These are phyloP conservation scores for Trichoderma aggressivum DNA, from an alignment of 2,329 filamentous ascomycete species.

Conservation along the genomic window DNA sequence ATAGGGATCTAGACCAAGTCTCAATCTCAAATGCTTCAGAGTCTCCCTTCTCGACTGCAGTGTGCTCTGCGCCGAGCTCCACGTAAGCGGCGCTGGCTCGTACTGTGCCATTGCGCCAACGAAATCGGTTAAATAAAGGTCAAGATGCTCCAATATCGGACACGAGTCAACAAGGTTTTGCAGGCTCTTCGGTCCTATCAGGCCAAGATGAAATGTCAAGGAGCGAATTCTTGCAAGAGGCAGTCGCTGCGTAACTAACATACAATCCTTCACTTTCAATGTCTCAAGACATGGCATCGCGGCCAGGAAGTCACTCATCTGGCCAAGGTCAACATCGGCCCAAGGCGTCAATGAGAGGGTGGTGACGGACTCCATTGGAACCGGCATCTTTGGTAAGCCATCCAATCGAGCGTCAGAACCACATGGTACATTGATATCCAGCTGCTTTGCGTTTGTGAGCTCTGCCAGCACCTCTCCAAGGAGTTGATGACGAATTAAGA, in stretches of 20 bases:
- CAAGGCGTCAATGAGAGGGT: background rate
- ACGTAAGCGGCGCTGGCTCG: background rate
- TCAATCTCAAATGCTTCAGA: background rate
- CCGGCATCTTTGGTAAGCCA: background rate
- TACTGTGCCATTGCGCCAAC: no score
- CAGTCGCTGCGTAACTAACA: background rate
- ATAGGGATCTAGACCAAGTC: background rate
- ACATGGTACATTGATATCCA: background rate
- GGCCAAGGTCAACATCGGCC: rapidly evolving
- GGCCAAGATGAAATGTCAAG: background rate
- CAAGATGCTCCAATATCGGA: background rate
- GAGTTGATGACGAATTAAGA: background rate
- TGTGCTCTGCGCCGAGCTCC: background rate
- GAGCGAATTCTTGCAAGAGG: background rate
- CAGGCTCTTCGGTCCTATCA: background rate
- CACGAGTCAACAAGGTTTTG: background rate
- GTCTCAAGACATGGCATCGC: background rate
- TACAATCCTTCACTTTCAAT: background rate
- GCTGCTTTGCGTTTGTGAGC: background rate
- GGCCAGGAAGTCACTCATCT: background rate
- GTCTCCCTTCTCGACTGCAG: background rate
- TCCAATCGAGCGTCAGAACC: background rate
- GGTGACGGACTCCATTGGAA: background rate
- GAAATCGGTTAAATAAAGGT: no score
- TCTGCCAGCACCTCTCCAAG: background rate